Conservation (phyloP, 805 yeast genomes). For the Sugiyamaella boreocaroliniensis region DNA sequence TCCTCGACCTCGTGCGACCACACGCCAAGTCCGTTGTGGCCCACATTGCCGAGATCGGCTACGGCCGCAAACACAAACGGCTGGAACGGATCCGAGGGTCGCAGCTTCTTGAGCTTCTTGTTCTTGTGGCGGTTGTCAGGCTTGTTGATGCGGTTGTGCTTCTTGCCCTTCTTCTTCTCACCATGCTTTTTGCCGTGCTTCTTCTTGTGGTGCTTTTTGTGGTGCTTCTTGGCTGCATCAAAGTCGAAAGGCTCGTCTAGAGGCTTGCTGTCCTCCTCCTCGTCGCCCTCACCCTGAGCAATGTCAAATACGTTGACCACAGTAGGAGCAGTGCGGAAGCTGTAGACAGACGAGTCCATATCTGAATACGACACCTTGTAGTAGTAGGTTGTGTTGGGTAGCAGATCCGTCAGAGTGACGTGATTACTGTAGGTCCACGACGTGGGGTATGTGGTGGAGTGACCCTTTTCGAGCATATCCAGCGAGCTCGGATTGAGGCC, state of each 20-base stretch:
- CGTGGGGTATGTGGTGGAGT: slow-evolving; percentile 20
- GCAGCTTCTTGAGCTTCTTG: not conserved
- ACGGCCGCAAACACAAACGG: slow-evolving; percentile 14
- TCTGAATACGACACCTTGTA: slow-evolving; percentile 21
- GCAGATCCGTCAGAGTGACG: slow-evolving; percentile 22
- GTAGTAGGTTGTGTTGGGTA: slow-evolving; percentile 26
- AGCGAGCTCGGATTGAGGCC: slow-evolving; percentile 18
- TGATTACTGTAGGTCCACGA: slow-evolving; percentile 25
- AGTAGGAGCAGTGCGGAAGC: slow-evolving; percentile 17
- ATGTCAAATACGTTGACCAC: not conserved
- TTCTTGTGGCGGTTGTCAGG: not conserved
- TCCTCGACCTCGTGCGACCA: slow-evolving; percentile 6
- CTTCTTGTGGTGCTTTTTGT: not conserved
- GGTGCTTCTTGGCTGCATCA: not conserved
- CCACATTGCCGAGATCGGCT: slow-evolving; percentile 15
- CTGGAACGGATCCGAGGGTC: slow-evolving; percentile 1
- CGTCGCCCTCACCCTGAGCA: slow-evolving; percentile 2
- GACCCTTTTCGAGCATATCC: slow-evolving; percentile 7
- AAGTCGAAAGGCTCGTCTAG: slow-evolving; percentile 5
- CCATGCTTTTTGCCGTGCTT: not conserved
- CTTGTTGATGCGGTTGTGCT: not conserved
- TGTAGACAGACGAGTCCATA: slow-evolving; percentile 5
- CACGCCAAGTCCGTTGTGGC: slow-evolving; percentile 7
- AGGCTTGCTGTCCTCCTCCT: not conserved
- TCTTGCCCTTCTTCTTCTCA: not conserved